Conservation (phyloP, 2,329 filamentous ascomycete species). For the Exophiala oligosperma region DNA sequence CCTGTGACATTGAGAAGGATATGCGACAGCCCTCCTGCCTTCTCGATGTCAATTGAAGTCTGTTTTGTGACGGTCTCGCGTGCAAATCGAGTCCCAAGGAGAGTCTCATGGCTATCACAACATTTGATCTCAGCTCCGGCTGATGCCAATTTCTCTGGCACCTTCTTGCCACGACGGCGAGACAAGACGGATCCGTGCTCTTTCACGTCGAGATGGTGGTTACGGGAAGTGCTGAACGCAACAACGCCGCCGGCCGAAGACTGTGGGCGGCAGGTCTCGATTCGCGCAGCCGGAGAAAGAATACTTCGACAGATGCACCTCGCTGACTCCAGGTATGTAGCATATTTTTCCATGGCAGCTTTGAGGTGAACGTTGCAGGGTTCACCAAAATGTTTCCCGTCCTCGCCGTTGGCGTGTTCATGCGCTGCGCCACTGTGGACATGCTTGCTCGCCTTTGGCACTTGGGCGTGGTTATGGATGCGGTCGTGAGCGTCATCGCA, state of each 20-base stretch:
- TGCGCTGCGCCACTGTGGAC: conserved; percentile 9
- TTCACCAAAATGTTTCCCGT: conserved; percentile 20
- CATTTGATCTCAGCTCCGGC: conserved; percentile 8
- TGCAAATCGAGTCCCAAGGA: conserved; percentile 4
- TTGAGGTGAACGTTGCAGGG: conserved; percentile 29
- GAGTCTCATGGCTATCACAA: conserved; percentile 6
- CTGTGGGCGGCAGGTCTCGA: conserved; percentile 5
- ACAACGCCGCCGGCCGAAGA: not conserved
- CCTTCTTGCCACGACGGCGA: conserved; percentile 3
- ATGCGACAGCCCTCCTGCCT: conserved; percentile 16
- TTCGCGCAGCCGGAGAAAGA: conserved; percentile 14
- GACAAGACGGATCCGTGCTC: conserved; percentile 5
- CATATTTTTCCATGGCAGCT: conserved; percentile 31
- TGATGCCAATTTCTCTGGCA: conserved; percentile 1
- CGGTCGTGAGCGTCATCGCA: not conserved
- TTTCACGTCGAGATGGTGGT: conserved; percentile 11
- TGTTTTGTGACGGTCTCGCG: not conserved
- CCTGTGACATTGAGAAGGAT: conserved; percentile 21
- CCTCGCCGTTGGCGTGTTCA: conserved; percentile 23
- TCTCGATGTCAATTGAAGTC: conserved; percentile 14
- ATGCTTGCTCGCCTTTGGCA: not conserved
- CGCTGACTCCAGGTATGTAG: conserved; percentile 31
- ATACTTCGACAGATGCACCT: conserved; percentile 32
- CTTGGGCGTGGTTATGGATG: not conserved
- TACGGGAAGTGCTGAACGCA: conserved; percentile 3